Conservation (phyloP, 164 flowering plant species). For the Tinospora cordifolia region DNA sequence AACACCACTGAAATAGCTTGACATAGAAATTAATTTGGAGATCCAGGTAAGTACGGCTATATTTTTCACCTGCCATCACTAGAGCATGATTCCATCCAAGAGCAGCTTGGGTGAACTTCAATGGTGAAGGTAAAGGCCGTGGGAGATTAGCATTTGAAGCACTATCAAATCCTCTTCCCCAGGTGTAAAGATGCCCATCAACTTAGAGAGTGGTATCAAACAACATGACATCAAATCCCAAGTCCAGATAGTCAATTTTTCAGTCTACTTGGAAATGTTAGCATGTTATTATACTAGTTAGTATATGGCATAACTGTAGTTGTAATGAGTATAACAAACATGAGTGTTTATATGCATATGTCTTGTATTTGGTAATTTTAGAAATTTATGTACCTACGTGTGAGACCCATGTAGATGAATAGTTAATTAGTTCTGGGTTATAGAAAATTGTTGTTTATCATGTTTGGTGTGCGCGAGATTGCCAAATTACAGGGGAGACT, state of each 20-base stretch:
- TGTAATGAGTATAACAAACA: not conserved
- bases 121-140: constrained; percentile 23
- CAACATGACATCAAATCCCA: not conserved
- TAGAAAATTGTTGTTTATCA: no score
- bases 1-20: not conserved
- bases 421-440: no score
- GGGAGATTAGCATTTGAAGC: constrained; percentile 40
- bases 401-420: no score
- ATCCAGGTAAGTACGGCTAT: not conserved
- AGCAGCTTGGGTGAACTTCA: constrained; percentile 38
- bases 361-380: no score
- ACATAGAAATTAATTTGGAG: not conserved
- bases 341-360: no score
- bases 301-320: no score
- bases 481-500: no score
- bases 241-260: not conserved
- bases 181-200: constrained; percentile 61
- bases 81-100: constrained; percentile 93
- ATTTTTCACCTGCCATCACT: constrained; percentile 44
- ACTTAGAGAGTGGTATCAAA: constrained; percentile 28
- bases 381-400: no score
- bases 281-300: no score
- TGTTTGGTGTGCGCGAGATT: no score
- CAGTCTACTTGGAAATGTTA: not conserved
- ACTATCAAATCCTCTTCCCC: constrained; percentile 78